phyloP scores from a whole-genome alignment of 129 eudicot genomes.

The Flaveria trinervia region DNA sequence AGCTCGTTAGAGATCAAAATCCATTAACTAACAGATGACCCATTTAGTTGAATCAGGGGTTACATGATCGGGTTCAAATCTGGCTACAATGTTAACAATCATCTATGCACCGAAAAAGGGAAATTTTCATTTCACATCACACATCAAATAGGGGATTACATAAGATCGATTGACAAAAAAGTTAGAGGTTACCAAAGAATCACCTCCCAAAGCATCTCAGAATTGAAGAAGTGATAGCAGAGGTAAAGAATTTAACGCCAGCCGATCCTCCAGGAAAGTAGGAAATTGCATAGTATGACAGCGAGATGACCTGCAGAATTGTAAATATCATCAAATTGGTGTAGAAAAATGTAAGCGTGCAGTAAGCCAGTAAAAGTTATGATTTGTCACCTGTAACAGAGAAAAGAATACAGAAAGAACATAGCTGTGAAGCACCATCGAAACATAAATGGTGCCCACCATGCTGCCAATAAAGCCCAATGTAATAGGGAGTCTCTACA shows the following conservation, averaged over 20 bases:
- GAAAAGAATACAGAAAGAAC: slow-evolving; percentile 88
- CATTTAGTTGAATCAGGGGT: too few relatives aligned
- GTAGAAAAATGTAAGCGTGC: neutral
- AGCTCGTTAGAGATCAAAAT: too few relatives aligned
- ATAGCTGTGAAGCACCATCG: slow-evolving; percentile 96
- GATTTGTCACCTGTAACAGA: slow-evolving; percentile 61
- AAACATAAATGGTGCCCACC: slow-evolving; percentile 86
- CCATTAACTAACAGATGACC: too few relatives aligned
- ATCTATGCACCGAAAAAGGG: neutral
- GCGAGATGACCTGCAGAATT: slow-evolving; percentile 67
- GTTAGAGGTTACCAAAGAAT: slow-evolving; percentile 21
- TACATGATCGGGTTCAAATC: neutral
- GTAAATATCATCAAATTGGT: slow-evolving; percentile 12
- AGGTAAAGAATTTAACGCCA: slow-evolving; percentile 78
- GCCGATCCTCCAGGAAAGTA: slow-evolving; percentile 99
- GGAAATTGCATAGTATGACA: slow-evolving; percentile 82
- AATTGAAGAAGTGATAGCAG: slow-evolving; percentile 67
- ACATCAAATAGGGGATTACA: neutral
- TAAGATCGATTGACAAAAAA: too few relatives aligned
- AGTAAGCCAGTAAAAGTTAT: too few relatives aligned
- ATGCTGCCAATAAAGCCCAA: slow-evolving; percentile 80
- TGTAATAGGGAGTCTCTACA: slow-evolving; percentile 92
- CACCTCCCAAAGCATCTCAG: slow-evolving; percentile 89
- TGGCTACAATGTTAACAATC: slow-evolving; percentile 1
- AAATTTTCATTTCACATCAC: neutral